Conservation (phyloP, 2,329 filamentous ascomycete species). For the Pezicula neosporulosa region DNA sequence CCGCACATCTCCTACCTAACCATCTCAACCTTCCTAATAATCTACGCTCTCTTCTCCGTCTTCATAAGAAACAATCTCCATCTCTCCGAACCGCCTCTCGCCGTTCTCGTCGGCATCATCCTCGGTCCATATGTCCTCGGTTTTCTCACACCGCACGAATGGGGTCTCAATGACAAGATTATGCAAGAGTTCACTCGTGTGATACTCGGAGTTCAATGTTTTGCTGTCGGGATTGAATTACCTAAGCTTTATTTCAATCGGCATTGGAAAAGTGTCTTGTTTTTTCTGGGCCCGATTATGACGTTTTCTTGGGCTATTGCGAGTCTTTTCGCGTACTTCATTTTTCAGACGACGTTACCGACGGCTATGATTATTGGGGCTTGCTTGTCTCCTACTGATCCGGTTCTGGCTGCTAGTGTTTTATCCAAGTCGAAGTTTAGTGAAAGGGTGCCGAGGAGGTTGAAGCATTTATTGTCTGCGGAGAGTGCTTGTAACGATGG, state of each 20-base stretch:
- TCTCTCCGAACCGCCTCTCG: slow-evolving; percentile 55
- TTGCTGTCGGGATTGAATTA: slow-evolving; percentile 69
- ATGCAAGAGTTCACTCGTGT: slow-evolving; percentile 70
- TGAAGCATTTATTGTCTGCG: slow-evolving; percentile 47
- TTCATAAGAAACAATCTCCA: slow-evolving; percentile 57
- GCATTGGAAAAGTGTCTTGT: slow-evolving; percentile 24
- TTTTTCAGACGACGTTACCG: slow-evolving; percentile 41
- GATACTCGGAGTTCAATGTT: slow-evolving; percentile 70
- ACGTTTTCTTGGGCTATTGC: slow-evolving; percentile 37
- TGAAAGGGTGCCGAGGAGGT: slow-evolving; percentile 43
- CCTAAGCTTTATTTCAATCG: slow-evolving; percentile 39
- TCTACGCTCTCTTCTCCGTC: slow-evolving; percentile 56
- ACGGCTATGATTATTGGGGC: slow-evolving; percentile 49
- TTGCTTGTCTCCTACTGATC: slow-evolving; percentile 54
- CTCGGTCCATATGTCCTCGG: slow-evolving; percentile 66
- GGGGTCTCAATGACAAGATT: slow-evolving; percentile 66
- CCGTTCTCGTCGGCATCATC: slow-evolving; percentile 68
- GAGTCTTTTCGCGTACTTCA: slow-evolving; percentile 38
- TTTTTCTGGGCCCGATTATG: slow-evolving; percentile 23
- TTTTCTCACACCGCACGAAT: slow-evolving; percentile 55
- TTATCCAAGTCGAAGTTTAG: slow-evolving; percentile 50
- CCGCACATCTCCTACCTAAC: slow-evolving; percentile 57
- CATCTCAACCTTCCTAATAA: slow-evolving; percentile 52
- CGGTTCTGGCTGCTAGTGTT: slow-evolving; percentile 50
- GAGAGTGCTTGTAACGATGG: slow-evolving; percentile 55